Percentiles rank a stretch among this genome's conserved stretches.
Conservation (phyloP, 2,329 filamentous ascomycete species). For the Herpotrichia juniperi region DNA sequence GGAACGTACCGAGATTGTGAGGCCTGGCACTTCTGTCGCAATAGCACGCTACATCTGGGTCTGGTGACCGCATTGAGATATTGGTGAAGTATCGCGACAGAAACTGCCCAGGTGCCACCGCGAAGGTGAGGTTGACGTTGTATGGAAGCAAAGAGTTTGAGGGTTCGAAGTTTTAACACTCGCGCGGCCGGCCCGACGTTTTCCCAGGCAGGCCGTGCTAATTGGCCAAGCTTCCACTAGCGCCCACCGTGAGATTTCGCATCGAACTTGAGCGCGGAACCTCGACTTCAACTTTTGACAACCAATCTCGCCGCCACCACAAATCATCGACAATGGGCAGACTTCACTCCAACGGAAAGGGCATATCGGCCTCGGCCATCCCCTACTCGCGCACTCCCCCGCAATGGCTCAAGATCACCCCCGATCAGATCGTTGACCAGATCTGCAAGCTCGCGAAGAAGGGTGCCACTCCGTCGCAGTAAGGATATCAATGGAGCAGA, state of each 20-base stretch:
- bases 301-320: conserved; percentile 2
- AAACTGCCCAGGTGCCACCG: not conserved
- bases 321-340: conserved; percentile 71
- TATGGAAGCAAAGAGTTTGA: not conserved
- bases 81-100: not conserved
- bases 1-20: conserved; percentile 41
- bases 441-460: conserved; percentile 99
- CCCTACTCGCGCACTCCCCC: conserved; percentile 95
- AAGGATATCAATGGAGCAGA: conserved; percentile 1
- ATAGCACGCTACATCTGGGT: not conserved
- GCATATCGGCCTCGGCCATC: conserved; percentile 93
- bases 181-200: not conserved
- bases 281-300: conserved; percentile 27
- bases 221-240: not conserved
- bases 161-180: not conserved
- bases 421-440: conserved; percentile 97
- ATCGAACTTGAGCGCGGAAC: no score
- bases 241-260: not conserved
- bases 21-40: not conserved
- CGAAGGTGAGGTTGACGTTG: not conserved
- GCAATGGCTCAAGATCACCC: conserved; percentile 98
- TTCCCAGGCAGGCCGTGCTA: not conserved
- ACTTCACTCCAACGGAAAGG: conserved; percentile 99
- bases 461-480: conserved; percentile 94
- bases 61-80: not conserved